Evolutionary conservation across 805 yeast species (phyloP).

Genomic region (Wickerhamiella siamensis): DNA sequence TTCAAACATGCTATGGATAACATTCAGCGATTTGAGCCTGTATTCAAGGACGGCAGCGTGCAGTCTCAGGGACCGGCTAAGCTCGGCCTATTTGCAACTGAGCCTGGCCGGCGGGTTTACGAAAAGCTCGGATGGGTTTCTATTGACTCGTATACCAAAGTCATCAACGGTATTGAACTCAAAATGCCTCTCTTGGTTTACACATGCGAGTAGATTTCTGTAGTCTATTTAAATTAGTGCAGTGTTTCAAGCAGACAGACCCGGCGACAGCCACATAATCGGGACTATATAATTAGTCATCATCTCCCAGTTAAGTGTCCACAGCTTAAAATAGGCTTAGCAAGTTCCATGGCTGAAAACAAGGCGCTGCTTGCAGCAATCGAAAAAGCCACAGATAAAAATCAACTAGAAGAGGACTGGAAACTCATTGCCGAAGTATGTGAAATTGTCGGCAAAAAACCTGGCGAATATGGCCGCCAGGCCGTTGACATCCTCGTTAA

Average conservation of each 20-base stretch:
- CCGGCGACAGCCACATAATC: no score
- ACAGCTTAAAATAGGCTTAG: not conserved
- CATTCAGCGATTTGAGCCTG: not conserved
- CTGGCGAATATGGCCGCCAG: slow-evolving; percentile 39
- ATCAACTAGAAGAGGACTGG: slow-evolving; percentile 55
- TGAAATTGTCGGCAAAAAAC: slow-evolving; percentile 47
- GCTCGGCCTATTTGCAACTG: not conserved
- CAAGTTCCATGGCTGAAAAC: not conserved
- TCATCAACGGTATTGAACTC: not conserved
- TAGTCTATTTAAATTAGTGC: no score
- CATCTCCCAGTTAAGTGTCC: no score
- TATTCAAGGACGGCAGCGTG: not conserved
- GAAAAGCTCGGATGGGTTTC: not conserved
- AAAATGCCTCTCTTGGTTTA: not conserved
- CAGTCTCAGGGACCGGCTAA: not conserved
- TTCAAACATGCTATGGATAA: slow-evolving; percentile 1
- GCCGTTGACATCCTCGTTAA: slow-evolving; percentile 34
- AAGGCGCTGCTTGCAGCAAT: slow-evolving; percentile 5
- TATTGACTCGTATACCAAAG: not conserved
- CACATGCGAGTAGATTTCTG: no score
- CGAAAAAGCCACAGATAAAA: slow-evolving; percentile 45
- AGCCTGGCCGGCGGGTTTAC: not conserved
- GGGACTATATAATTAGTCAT: no score
- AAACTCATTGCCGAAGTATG: slow-evolving; percentile 48
- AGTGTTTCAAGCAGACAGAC: no score